Evolutionary conservation across 2,329 filamentous ascomycete genomes (phyloP).

Genomic region (Torrubiellomyces zombiae): DNA sequence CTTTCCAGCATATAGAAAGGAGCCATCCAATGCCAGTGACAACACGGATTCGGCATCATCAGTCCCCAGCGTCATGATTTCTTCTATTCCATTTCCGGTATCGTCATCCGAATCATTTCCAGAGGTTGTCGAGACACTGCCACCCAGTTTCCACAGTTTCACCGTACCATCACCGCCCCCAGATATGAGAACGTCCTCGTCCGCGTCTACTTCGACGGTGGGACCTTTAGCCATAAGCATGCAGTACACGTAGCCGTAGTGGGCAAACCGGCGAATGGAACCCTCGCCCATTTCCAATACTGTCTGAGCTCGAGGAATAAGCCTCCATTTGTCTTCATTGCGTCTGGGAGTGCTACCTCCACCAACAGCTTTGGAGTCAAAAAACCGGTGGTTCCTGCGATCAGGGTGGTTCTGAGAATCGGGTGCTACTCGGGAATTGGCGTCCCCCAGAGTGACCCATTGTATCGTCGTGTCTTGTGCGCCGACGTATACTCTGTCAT

Average conservation of each 20-base stretch:
- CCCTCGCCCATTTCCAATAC: slow-evolving; percentile 68
- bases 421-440: slow-evolving; percentile 38
- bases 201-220: slow-evolving; percentile 47
- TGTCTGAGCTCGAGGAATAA: slow-evolving; percentile 35
- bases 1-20: slow-evolving; percentile 83
- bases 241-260: slow-evolving; percentile 91
- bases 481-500: slow-evolving; percentile 76
- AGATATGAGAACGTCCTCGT: slow-evolving; percentile 72
- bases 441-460: slow-evolving; percentile 66
- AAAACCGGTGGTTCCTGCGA: slow-evolving; percentile 71
- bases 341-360: slow-evolving; percentile 63
- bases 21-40: slow-evolving; percentile 72
- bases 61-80: slow-evolving; percentile 48
- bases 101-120: slow-evolving; percentile 19
- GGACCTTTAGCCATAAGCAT: slow-evolving; percentile 72
- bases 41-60: slow-evolving; percentile 51
- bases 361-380: slow-evolving; percentile 76
- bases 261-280: slow-evolving; percentile 75
- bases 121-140: slow-evolving; percentile 1
- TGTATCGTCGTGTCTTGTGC: slow-evolving; percentile 91
- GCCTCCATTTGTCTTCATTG: slow-evolving; percentile 37
- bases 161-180: slow-evolving; percentile 89
- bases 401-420: slow-evolving; percentile 56
- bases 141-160: slow-evolving; percentile 67
- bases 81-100: slow-evolving; percentile 43